phyloP scores from a whole-genome alignment of 192 early-diverging fungal genomes.

The Coemansia sp. region DNA sequence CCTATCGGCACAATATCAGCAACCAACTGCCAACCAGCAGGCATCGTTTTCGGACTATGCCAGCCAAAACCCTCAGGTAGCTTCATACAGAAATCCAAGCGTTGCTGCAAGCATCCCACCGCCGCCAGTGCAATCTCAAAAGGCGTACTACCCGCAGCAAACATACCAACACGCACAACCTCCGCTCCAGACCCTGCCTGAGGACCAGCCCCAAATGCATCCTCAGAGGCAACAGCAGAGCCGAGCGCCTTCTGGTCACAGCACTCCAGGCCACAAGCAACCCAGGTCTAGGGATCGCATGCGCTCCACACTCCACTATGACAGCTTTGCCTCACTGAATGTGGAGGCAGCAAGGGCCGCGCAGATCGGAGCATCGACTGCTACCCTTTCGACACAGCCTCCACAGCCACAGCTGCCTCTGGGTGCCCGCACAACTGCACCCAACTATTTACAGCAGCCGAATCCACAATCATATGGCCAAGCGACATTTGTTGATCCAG shows the following conservation, averaged over 20 bases:
- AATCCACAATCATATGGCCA: conserved; percentile 16
- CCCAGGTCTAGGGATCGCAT: conserved; percentile 53
- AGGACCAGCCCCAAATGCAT: too few relatives aligned
- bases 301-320: conserved; percentile 54
- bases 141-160: not conserved
- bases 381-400: conserved; percentile 18
- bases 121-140: not conserved
- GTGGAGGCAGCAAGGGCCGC: conserved; percentile 14
- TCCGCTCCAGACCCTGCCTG: too few relatives aligned
- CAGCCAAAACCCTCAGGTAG: not conserved
- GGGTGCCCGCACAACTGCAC: conserved; percentile 9
- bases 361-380: conserved; percentile 1
- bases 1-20: not conserved
- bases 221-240: not conserved
- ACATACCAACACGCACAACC: not conserved
- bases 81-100: not conserved
- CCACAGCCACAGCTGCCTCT: conserved; percentile 16
- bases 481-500: conserved; percentile 20
- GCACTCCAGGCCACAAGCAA: conserved; percentile 45
- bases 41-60: conserved; percentile 2
- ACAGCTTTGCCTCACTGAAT: conserved; percentile 26
- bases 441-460: conserved; percentile 3
- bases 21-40: not conserved
- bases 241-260: conserved; percentile 11
- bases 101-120: conserved; percentile 9